Conservation (phyloP, 2,329 filamentous ascomycete genomes). For the Trichoderma brevicompactum region DNA sequence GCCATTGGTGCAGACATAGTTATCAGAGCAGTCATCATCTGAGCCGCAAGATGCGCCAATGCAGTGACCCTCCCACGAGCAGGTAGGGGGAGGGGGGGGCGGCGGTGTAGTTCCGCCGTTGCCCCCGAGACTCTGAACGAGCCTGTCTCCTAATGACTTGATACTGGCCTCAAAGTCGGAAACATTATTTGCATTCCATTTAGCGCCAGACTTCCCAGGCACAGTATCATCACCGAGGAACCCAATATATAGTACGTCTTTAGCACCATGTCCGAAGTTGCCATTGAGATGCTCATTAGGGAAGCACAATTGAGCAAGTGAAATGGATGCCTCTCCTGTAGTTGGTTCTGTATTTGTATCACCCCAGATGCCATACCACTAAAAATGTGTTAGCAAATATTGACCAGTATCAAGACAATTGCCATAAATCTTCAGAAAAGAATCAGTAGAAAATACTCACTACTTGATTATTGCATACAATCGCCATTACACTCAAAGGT, state of each 20-base stretch:
- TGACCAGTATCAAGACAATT: too few species aligned
- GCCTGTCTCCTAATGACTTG: slow-evolving; percentile 49
- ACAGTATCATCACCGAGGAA: slow-evolving; percentile 57
- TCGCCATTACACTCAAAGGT: slow-evolving; percentile 26
- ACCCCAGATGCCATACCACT: slow-evolving; percentile 58
- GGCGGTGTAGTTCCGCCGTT: background rate
- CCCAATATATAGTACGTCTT: slow-evolving; percentile 61
- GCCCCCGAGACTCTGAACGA: slow-evolving; percentile 43
- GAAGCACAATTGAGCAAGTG: slow-evolving; percentile 57
- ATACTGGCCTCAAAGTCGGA: slow-evolving; percentile 55
- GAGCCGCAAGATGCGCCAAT: slow-evolving; percentile 1
- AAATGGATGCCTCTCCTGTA: slow-evolving; percentile 55
- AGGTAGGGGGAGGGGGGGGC: background rate
- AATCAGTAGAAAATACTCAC: slow-evolving; percentile 3
- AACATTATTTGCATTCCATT: slow-evolving; percentile 53
- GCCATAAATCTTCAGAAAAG: too few species aligned
- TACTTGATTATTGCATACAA: slow-evolving; percentile 27
- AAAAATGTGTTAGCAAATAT: background rate
- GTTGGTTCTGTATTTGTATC: slow-evolving; percentile 57
- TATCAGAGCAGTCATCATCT: slow-evolving; percentile 21
- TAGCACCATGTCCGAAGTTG: slow-evolving; percentile 54
- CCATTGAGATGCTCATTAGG: slow-evolving; percentile 52
- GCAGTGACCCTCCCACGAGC: slow-evolving; percentile 23
- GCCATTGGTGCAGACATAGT: background rate
- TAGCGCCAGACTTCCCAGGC: slow-evolving; percentile 52